These are phyloP conservation scores for Arthroderma sp. DNA, from an alignment of 2,329 filamentous ascomycete species.

Conservation along the genomic window DNA sequence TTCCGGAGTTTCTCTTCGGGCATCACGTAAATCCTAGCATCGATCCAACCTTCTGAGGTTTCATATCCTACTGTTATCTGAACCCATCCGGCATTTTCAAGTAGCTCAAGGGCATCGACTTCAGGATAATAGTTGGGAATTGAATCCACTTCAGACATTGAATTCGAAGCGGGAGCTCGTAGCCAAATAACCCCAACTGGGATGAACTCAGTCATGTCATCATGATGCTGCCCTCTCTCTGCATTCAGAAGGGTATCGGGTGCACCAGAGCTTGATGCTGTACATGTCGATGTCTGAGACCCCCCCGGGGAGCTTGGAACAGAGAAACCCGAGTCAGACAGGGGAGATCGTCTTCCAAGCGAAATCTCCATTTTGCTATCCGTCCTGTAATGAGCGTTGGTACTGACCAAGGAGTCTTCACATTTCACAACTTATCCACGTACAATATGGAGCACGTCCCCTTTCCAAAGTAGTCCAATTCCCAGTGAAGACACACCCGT, in stretches of 20 bases:
- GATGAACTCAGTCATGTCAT: constrained; percentile 19
- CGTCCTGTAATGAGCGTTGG: neutral
- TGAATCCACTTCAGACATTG: neutral
- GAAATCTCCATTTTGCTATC: neutral
- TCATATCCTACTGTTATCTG: constrained; percentile 12
- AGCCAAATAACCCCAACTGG: constrained; percentile 25
- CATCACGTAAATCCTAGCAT: constrained; percentile 29
- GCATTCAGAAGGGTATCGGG: neutral
- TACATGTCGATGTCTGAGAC: neutral
- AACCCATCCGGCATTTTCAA: constrained; percentile 31
- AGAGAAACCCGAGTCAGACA: no score
- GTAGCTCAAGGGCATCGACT: constrained; percentile 16
- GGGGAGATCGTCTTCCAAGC: neutral
- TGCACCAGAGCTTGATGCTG: neutral
- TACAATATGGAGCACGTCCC: no score
- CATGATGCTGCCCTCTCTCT: constrained; percentile 10
- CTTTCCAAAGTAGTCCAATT: no score
- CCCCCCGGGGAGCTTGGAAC: neutral
- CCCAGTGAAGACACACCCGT: no score
- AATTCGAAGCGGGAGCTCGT: neutral
- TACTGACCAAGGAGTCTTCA: no score
- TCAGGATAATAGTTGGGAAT: neutral
- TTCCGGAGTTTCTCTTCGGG: constrained; percentile 30
- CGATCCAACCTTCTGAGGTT: neutral
- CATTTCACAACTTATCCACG: no score